phyloP scores from a whole-genome alignment of 352 stramenopile species.

The Pythium utonaiense region DNA sequence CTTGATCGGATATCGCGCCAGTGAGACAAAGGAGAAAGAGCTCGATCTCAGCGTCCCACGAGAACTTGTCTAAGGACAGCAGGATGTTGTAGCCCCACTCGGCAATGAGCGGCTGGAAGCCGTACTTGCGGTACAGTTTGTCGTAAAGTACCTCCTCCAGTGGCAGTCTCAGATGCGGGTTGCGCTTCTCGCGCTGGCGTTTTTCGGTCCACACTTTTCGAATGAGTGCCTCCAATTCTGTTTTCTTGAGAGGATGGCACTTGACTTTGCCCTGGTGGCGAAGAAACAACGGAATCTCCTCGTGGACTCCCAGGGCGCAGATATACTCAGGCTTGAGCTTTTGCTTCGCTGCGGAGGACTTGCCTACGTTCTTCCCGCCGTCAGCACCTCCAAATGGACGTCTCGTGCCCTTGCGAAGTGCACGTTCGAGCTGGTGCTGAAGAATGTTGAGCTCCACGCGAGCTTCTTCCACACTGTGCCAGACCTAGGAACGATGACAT shows the following conservation, averaged over 20 bases:
- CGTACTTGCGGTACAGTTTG: slow-evolving; percentile 75
- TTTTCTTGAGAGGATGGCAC: slow-evolving; percentile 56
- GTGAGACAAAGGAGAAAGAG: slow-evolving; percentile 75
- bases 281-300: slow-evolving; percentile 63
- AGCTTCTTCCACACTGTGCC: slow-evolving; percentile 74
- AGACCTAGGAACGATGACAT: no score
- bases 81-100: slow-evolving; percentile 88
- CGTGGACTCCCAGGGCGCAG: slow-evolving; percentile 50
- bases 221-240: slow-evolving; percentile 59
- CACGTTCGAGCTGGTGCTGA: slow-evolving; percentile 57
- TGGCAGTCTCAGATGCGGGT: slow-evolving; percentile 35
- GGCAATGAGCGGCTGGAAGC: slow-evolving; percentile 75
- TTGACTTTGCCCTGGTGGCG: slow-evolving; percentile 73
- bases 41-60: slow-evolving; percentile 78
- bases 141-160: slow-evolving; percentile 75
- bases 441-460: slow-evolving; percentile 74
- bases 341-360: slow-evolving; percentile 25
- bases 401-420: slow-evolving; percentile 27
- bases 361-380: background rate
- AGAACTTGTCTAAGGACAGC: slow-evolving; percentile 54
- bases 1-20: slow-evolving; percentile 56
- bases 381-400: background rate
- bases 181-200: slow-evolving; percentile 57
- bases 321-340: slow-evolving; percentile 54
- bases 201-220: slow-evolving; percentile 78